A percentile compares a stretch with the other conserved stretches of the same genome.
These are phyloP conservation scores for Berkeleyomyces basicola DNA, from an alignment of 2,329 filamentous ascomycete genomes.

Conservation along the genomic window DNA sequence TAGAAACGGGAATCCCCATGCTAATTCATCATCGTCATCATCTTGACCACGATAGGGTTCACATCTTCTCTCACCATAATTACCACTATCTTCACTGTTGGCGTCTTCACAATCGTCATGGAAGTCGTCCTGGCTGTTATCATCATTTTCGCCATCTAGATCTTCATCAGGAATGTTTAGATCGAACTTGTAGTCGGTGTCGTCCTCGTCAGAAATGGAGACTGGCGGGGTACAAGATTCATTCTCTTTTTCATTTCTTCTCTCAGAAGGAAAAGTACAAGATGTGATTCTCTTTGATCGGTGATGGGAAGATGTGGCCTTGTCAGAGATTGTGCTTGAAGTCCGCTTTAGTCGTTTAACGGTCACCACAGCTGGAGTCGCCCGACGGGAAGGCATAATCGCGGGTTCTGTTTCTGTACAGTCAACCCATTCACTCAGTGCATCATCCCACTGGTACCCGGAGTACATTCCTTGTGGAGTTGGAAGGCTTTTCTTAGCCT, in stretches of 20 bases:
- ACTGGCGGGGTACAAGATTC: not conserved
- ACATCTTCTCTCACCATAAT: not conserved
- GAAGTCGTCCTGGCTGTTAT: not conserved
- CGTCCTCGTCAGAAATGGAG: not conserved
- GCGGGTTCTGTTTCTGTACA: not conserved
- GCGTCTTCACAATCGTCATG: not conserved
- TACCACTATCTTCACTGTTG: not conserved
- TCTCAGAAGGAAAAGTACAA: not conserved
- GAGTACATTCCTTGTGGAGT: slow-evolving; percentile 18
- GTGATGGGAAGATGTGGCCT: not conserved
- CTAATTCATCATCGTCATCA: slow-evolving; percentile 3
- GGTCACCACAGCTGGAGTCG: not conserved
- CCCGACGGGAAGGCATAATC: not conserved
- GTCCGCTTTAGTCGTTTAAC: not conserved
- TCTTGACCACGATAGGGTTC: too few relatives aligned
- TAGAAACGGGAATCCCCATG: not conserved
- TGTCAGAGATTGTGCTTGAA: not conserved
- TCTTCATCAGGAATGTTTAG: not conserved
- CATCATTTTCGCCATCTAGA: not conserved
- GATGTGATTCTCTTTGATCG: not conserved
- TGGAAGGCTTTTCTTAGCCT: not conserved
- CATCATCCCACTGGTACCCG: slow-evolving; percentile 26
- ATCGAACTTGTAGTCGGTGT: not conserved
- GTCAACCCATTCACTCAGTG: slow-evolving; percentile 25
- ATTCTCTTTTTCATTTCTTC: not conserved